Evolutionary conservation across 192 early-diverging fungal genomes (phyloP).

Genomic region (Podila epicladia): DNA sequence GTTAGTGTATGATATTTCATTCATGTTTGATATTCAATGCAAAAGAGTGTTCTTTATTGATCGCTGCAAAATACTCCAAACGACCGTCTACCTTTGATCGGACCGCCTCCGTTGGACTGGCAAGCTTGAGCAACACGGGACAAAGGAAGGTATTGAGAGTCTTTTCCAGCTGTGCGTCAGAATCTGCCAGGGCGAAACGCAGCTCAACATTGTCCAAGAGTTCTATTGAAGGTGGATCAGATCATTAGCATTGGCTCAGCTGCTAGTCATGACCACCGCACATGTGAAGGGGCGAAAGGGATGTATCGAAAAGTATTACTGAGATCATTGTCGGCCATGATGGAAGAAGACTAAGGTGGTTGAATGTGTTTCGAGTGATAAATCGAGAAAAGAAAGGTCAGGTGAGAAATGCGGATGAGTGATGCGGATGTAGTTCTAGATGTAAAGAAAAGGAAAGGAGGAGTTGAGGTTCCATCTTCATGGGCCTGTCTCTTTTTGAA

Average conservation of each 20-base stretch:
- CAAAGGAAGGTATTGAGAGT: slow-evolving; percentile 68
- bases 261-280: no score
- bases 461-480: no score
- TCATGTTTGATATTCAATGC: not conserved
- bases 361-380: not conserved
- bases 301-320: slow-evolving; percentile 1
- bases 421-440: no score
- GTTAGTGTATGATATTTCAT: not conserved
- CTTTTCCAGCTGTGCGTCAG: slow-evolving; percentile 70
- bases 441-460: no score
- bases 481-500: no score
- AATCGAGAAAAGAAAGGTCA: not conserved
- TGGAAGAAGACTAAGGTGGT: not conserved
- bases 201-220: slow-evolving; percentile 81
- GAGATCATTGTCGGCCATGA: slow-evolving; percentile 48
- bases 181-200: slow-evolving; percentile 76
- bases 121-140: slow-evolving; percentile 77
- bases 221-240: slow-evolving; percentile 4
- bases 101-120: slow-evolving; percentile 53
- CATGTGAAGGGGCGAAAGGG: not conserved
- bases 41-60: not conserved
- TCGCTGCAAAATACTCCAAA: not conserved
- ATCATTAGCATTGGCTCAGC: not conserved
- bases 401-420: not conserved
- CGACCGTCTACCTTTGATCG: slow-evolving; percentile 55